Percentiles rank a stretch among this genome's conserved stretches.
These are phyloP conservation scores for Exophiala aquamarina DNA, from an alignment of 2,329 filamentous ascomycete genomes.

Conservation along the genomic window DNA sequence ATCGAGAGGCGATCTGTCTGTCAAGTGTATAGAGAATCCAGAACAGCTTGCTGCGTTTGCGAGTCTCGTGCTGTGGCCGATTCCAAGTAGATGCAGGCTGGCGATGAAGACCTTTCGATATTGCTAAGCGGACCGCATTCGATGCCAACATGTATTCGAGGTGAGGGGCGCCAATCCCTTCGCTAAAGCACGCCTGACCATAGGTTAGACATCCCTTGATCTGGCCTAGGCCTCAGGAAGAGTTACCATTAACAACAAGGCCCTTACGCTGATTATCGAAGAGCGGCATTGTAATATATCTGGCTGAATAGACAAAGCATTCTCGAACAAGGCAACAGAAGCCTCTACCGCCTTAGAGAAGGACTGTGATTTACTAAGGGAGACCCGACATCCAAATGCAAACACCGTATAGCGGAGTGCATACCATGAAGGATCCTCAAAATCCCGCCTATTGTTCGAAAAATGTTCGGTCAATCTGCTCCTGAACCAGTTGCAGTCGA, in stretches of 20 bases:
- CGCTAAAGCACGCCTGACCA: neutral
- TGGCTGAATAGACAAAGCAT: conserved; percentile 1
- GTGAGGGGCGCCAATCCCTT: conserved; percentile 2
- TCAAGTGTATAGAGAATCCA: conserved; percentile 2
- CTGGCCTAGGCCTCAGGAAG: neutral
- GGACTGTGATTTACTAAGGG: neutral
- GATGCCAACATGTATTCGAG: neutral
- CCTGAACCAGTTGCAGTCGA: neutral
- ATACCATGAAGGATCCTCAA: conserved; percentile 4
- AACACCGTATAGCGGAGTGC: conserved; percentile 3
- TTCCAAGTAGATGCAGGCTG: conserved; percentile 1
- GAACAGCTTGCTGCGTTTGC: conserved; percentile 1
- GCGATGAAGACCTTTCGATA: conserved; percentile 2
- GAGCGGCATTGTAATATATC: conserved; percentile 2
- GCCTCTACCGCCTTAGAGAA: neutral
- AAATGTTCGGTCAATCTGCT: neutral
- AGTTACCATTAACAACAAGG: conserved; percentile 4
- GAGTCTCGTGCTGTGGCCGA: neutral
- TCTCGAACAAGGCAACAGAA: neutral
- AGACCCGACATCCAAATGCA: conserved; percentile 4
- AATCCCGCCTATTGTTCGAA: neutral
- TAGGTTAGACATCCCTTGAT: neutral
- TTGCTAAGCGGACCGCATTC: conserved; percentile 3
- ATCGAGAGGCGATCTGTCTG: conserved; percentile 3
- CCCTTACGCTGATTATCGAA: neutral